Base-by-base conservation (phyloP, 1,284 basidiomycete species). In the Clitocybe nebularis region DNA sequence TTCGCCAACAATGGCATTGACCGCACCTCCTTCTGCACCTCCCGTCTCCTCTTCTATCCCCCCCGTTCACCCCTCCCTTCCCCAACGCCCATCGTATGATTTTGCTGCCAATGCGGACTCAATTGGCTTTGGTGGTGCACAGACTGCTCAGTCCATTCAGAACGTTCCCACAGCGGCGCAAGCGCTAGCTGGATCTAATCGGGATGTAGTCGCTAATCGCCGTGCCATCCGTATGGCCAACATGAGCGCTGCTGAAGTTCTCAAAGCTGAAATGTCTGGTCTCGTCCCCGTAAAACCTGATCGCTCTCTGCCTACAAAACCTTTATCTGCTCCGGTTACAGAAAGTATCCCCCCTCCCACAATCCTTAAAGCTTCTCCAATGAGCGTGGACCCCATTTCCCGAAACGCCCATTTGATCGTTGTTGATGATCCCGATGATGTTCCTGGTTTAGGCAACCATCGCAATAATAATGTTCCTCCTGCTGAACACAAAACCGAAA, bases 201-300 rank as follows among this genome's bases (percentile, higher is more conserved):
- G 78, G 52, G 90, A 93, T 61, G 79, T 94, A 44, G 89, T 93
- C 32, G 83, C 84, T 41, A 95, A 95, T 61, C 80, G 91, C 44
- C 77, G 79, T 51, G 89, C 89, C 16, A 92, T 95, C 51, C 81
- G 94, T 45, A 86, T 96, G 79, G 95, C 94, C 10, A 98, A 99
- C 60, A 81, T 97, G 77, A 91, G 83, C 66, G 95, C 95, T 33
- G 94, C 93, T 44, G 90, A 97, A 59, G 81, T 86, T 60, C 74
- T 99, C 53, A 94, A 92, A 66, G 93, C 93, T 39, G 90, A 98
- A 66, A 67, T 99, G 51, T 79, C 81, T 47, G 84, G 84, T 26
- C 66, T 81, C 41, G 59, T 74, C 41, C 80, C 83, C 41, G 71
- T 81, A 43, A 82, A 84, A 59, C 63, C 71, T 22, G 57, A 52